Base-by-base conservation (phyloP, 1,139 yeast species). In the Zhuliangozyma blackwelliae region DNA sequence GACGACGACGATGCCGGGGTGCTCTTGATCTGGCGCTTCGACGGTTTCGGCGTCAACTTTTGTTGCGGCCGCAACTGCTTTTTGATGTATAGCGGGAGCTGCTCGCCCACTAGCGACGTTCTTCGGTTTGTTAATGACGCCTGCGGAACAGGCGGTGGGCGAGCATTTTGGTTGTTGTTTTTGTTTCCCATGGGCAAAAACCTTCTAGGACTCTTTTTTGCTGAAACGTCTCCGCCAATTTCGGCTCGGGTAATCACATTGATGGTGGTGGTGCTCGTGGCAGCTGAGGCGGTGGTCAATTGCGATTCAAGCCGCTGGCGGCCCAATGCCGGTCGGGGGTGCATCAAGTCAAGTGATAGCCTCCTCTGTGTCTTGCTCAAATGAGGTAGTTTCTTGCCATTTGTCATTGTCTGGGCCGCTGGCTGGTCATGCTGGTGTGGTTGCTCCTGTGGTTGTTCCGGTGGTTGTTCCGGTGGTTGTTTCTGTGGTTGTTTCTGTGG, bases 91-190 rank as follows among this genome's bases (percentile, higher is more conserved):
- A 43, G 33, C 1, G 75, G 75, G n/a, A 69, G 49, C 28, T 51
- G 56, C 35, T 65, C 70, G 1, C 66, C 71, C 12, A 68, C 70
- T 28, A 67, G 40, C 3, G 74, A 68, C 26, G 50, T 46, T 31
- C 73, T 45, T 41, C 72, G 26, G 16, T 16, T 16, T 4, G 16
- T 16, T 3, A 16, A 16, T 16, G 16, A 16, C 16, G 16, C 16
- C 4, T 3, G 4, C 16, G 16, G 16, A 4, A 16, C 16, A 16
- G 16, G 16, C 16, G 16, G 16, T 4, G 16, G 16, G 4, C 16
- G 16, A 3, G 16, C 16, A 3, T 16, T 3, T 4, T 16, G 16
- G 16, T 4, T 16, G 4, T 4, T 16, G 16, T 16, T 16, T 16
- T 16, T 16, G 16, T 16, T 16, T 16, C 16, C 16, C n/a, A 23